These are phyloP conservation scores for Chlorociboria aeruginascens DNA, from an alignment of 495 filamentous ascomycete species.

Conservation along the genomic window DNA sequence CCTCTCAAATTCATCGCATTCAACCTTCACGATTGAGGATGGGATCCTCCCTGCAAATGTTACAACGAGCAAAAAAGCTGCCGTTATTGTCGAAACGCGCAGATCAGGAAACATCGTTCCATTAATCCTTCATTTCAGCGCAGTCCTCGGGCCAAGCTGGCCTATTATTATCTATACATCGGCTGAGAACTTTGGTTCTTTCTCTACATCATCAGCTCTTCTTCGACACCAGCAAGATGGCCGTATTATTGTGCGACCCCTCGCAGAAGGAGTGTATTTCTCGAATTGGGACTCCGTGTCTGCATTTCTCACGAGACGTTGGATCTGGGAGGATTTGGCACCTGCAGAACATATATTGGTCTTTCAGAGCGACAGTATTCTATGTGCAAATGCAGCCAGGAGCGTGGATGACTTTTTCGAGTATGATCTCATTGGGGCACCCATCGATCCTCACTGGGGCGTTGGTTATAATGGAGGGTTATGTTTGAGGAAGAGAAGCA, in stretches of 20 bases:
- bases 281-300: conserved; percentile 11
- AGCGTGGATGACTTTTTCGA: conserved; percentile 18
- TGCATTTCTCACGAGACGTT: conserved; percentile 8
- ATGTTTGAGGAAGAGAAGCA: conserved; percentile 14
- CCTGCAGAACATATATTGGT: conserved; percentile 14
- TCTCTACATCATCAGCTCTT: conserved; percentile 9
- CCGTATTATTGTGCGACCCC: conserved; percentile 3
- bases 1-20: no score
- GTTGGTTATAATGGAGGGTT: conserved; percentile 17
- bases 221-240: conserved; percentile 1
- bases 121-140: conserved; percentile 20
- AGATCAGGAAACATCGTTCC: conserved; percentile 8
- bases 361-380: conserved; percentile 13
- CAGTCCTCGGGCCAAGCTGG: conserved; percentile 25
- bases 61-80: conserved; percentile 5
- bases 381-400: conserved; percentile 9
- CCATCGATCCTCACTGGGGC: conserved; percentile 1
- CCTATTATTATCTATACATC: conserved; percentile 20
- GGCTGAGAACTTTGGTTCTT: conserved; percentile 7
- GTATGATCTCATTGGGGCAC: conserved; percentile 18
- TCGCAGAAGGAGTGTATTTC: conserved; percentile 10
- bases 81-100: conserved; percentile 15
- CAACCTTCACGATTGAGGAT: no score
- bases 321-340: conserved; percentile 14
- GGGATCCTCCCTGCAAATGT: no score